Evolutionary conservation across 2,329 filamentous ascomycete genomes (phyloP).

Genomic region (Xylogone sp.): DNA sequence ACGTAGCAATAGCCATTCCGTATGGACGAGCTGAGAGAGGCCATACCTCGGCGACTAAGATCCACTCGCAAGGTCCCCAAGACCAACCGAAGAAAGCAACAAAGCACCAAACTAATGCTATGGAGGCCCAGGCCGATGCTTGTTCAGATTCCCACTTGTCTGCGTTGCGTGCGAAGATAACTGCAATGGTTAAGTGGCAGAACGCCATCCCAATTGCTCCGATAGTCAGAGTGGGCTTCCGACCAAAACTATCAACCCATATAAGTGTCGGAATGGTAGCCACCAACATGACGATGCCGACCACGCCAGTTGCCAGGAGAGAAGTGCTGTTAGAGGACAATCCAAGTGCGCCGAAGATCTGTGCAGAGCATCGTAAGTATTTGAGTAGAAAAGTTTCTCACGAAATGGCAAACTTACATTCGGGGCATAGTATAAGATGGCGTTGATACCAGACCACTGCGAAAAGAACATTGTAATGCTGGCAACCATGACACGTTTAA

Average conservation of each 20-base stretch:
- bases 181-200: conserved; percentile 69
- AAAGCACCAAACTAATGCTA: conserved; percentile 68
- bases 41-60: conserved; percentile 68
- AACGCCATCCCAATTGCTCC: conserved; percentile 65
- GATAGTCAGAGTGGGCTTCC: conserved; percentile 57
- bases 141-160: conserved; percentile 50
- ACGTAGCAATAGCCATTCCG: conserved; percentile 63
- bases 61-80: conserved; percentile 70
- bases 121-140: conserved; percentile 66
- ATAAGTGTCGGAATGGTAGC: conserved; percentile 64
- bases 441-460: conserved; percentile 44
- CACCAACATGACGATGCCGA: conserved; percentile 67
- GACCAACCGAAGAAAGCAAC: conserved; percentile 74
- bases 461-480: conserved; percentile 61
- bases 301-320: conserved; percentile 66
- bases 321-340: conserved; percentile 43
- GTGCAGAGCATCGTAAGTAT: too few species aligned
- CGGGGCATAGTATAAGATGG: conserved; percentile 40
- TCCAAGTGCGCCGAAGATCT: conserved; percentile 44
- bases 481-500: conserved; percentile 61
- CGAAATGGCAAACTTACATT: too few species aligned
- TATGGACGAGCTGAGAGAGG: conserved; percentile 64
- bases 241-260: conserved; percentile 60
- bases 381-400: too few species aligned
- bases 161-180: conserved; percentile 63